phyloP scores from a whole-genome alignment of 2,329 filamentous ascomycete species.

The Penicillium frequentans region DNA sequence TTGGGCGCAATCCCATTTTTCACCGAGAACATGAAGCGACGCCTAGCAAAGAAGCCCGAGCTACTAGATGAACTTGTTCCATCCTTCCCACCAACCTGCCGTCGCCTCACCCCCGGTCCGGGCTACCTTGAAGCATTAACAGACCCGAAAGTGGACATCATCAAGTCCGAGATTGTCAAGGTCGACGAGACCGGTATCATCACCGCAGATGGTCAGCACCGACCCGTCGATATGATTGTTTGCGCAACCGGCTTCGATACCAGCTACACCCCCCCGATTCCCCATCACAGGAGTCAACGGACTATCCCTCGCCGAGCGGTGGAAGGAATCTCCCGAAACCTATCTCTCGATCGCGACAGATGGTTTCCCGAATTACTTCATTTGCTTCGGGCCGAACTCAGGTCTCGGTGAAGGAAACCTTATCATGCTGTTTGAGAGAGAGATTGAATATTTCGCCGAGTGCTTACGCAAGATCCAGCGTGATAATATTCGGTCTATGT shows the following conservation, averaged over 20 bases:
- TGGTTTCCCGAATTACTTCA: conserved; percentile 37
- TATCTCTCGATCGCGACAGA: conserved; percentile 38
- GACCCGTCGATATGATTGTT: conserved; percentile 35
- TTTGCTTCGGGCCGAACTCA: conserved; percentile 35
- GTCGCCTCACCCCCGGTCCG: conserved; percentile 47
- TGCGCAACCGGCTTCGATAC: conserved; percentile 43
- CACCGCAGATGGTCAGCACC: conserved; percentile 35
- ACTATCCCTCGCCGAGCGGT: conserved; percentile 27
- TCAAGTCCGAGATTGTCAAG: conserved; percentile 55
- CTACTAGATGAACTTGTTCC: conserved; percentile 40
- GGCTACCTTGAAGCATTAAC: conserved; percentile 61
- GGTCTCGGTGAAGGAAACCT: conserved; percentile 35
- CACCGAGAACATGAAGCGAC: conserved; percentile 34
- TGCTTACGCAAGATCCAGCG: conserved; percentile 38
- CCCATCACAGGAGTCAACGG: conserved; percentile 34
- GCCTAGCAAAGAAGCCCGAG: conserved; percentile 35
- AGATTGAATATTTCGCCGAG: conserved; percentile 35
- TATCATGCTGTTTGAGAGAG: conserved; percentile 34
- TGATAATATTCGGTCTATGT: conserved; percentile 35
- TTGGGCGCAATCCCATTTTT: conserved; percentile 23
- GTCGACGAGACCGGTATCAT: conserved; percentile 33
- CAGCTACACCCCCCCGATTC: conserved; percentile 36
- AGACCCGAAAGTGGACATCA: conserved; percentile 61
- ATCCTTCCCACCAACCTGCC: conserved; percentile 42
- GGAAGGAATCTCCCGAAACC: conserved; percentile 33